A percentile compares a stretch with the other conserved stretches of the same genome.
Evolutionary conservation across 1,139 yeast genomes (phyloP).

Genomic region (Zygosaccharomyces pseudobailii): DNA sequence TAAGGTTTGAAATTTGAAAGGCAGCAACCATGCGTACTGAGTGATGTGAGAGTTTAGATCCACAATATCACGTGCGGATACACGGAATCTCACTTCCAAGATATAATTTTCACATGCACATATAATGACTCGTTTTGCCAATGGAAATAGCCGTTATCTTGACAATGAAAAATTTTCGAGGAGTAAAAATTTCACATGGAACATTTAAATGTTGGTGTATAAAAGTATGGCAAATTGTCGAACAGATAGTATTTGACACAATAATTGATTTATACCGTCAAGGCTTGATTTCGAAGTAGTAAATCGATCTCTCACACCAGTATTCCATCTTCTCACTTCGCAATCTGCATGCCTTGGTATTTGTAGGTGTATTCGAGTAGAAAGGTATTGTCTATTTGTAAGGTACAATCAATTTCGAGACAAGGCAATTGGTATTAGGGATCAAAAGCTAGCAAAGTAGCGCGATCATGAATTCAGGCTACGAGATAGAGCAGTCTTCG

Average conservation of each 20-base stretch:
- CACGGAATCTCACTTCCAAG: background rate
- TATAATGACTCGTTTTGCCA: background rate
- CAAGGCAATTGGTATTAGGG: background rate
- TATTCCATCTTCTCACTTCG: too few relatives aligned
- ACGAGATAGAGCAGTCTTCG: background rate
- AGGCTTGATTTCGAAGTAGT: background rate
- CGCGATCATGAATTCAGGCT: background rate
- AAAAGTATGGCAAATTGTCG: background rate
- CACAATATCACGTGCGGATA: too few relatives aligned
- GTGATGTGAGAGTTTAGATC: too few relatives aligned
- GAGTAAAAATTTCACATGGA: background rate
- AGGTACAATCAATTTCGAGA: too few relatives aligned
- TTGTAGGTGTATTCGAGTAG: slow-evolving; percentile 1
- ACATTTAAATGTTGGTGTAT: background rate
- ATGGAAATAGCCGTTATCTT: background rate
- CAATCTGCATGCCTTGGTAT: slow-evolving; percentile 2
- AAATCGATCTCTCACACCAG: too few relatives aligned
- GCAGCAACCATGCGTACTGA: too few relatives aligned
- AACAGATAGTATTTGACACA: background rate
- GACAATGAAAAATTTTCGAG: background rate
- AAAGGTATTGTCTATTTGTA: background rate
- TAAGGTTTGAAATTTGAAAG: too few relatives aligned
- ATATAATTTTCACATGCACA: background rate
- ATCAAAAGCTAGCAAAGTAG: background rate
- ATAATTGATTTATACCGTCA: background rate